Base-by-base conservation (phyloP, 345 rosid species). In the Rhodomyrtus tomentosa region DNA sequence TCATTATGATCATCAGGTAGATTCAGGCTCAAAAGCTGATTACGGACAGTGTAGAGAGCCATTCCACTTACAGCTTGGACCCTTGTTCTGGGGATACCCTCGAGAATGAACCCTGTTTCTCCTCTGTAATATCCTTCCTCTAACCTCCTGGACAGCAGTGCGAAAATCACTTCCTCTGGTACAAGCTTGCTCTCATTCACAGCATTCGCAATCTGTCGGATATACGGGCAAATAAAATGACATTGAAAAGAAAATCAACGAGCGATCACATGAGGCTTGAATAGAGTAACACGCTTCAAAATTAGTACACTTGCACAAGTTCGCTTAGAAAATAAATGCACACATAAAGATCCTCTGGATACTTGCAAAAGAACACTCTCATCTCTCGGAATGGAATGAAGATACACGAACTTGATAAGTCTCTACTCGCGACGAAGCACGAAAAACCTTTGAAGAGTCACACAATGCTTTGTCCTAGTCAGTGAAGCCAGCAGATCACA, bases 71-170 rank as follows among this genome's bases (percentile, higher is more conserved):
- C 94, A 5, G 98, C 99, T 88, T 97, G 99, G 55, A 87, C 38
- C 85, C 92, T 91, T 25, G 98, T 94, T 40, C 96, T 95, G 72
- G 99, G 99, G 88, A 97, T 90, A 10, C 99, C 98, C 84, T 97
- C 98, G 50, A 97, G 93, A 87, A 97, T 94, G 91, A 97, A 97
- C 80, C 99, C 99, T 24, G 88, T 92, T 89, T 97, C 98, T 21
- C 99, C 99, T 52, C 84, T 91, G 42, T 50, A 80, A 87, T 92
- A 97, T 48, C 96, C 98, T 87, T 97, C 95, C 84, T 97, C 96
- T 81, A 95, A 92, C 90, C 99, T 91, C 93, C 91, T 94, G 36
- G 99, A 93, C 82, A 97, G 86, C 86, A 97, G 84, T 20, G 94
- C 92, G 85, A 95, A 97, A 12, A 97, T 91, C 49, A 95, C 92